Evolutionary conservation across 495 filamentous ascomycete genomes (phyloP).

Genomic region (Neurospora sp.): DNA sequence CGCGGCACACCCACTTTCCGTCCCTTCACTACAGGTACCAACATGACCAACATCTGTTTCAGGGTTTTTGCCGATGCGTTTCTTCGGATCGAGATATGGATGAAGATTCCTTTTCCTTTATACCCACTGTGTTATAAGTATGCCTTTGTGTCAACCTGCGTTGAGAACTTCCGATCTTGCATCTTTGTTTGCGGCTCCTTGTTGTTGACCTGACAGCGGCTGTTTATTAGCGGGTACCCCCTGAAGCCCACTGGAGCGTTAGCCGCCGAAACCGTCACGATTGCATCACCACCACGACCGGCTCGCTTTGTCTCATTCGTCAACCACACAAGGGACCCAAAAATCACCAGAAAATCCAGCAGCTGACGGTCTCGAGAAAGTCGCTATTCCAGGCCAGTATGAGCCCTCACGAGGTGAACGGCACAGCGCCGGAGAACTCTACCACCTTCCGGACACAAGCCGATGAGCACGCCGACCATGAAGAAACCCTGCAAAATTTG

Average conservation of each 20-base stretch:
- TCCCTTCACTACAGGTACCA: no score
- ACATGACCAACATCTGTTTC: not conserved
- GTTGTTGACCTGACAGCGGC: not conserved
- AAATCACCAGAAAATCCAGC: not conserved
- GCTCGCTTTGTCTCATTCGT: not conserved
- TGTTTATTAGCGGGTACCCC: not conserved
- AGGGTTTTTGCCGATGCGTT: not conserved
- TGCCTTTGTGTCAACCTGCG: not conserved
- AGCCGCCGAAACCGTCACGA: not conserved
- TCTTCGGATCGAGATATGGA: not conserved
- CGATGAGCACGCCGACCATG: constrained; percentile 7
- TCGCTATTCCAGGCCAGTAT: not conserved
- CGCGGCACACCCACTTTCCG: no score
- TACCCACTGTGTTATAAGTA: not conserved
- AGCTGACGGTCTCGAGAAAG: no score
- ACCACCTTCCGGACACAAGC: not conserved
- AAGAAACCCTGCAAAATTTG: constrained; percentile 2
- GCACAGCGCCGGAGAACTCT: not conserved
- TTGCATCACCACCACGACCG: not conserved
- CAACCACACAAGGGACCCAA: not conserved
- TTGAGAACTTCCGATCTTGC: not conserved
- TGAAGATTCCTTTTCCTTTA: not conserved
- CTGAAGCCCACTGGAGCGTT: not conserved
- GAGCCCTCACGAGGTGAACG: not conserved
- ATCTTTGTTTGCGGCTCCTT: not conserved